Evolutionary conservation across 345 rosid species (phyloP).

Genomic region (Euphorbia lathyris): DNA sequence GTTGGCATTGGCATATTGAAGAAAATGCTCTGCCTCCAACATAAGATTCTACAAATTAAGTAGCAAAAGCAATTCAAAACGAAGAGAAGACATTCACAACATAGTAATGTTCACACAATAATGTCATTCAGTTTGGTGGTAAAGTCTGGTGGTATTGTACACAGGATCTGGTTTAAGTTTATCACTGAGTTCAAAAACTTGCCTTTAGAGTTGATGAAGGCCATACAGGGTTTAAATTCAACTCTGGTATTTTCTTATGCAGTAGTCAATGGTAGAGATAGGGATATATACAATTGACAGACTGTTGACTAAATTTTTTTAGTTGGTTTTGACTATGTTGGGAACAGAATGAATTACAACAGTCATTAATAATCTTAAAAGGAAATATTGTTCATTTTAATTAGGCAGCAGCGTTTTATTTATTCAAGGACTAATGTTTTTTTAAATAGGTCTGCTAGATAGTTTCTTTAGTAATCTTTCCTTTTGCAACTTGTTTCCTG

Average conservation of each 20-base stretch:
- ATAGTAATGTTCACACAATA: too few relatives aligned
- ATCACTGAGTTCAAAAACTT: background rate
- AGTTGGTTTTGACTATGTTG: background rate
- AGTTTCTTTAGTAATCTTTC: too few relatives aligned
- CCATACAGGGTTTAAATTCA: background rate
- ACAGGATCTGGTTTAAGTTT: background rate
- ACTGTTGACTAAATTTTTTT: background rate
- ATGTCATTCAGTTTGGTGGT: too few relatives aligned
- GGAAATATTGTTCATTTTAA: too few relatives aligned
- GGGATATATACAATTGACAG: background rate
- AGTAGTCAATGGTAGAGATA: background rate
- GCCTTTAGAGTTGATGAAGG: background rate
- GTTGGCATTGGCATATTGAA: background rate
- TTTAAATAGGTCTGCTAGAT: too few relatives aligned
- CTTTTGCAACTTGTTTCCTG: too few relatives aligned
- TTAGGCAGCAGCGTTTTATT: too few relatives aligned
- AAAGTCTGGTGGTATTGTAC: background rate
- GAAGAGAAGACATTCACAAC: background rate
- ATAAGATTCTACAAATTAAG: background rate
- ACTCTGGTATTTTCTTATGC: background rate
- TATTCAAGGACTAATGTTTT: too few relatives aligned
- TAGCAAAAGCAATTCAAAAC: background rate
- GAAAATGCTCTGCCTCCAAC: background rate
- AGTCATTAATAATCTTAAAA: too few relatives aligned
- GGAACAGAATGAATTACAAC: too few relatives aligned